These are phyloP conservation scores for Emydomyces testavorans DNA, from an alignment of 2,329 filamentous ascomycete species.

Conservation along the genomic window DNA sequence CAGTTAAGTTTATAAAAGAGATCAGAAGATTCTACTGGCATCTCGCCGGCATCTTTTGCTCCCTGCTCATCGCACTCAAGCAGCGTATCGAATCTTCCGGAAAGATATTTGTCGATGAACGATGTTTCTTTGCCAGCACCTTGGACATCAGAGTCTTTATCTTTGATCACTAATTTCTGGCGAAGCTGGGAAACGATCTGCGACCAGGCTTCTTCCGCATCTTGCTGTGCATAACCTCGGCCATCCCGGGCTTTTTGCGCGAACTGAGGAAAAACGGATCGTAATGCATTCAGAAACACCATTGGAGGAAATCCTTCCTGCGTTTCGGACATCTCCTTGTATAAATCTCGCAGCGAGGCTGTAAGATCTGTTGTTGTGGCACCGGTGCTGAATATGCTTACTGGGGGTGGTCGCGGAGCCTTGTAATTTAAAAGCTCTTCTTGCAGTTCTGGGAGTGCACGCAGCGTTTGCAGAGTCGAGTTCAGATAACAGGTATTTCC, in stretches of 20 bases:
- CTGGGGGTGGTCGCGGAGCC: constrained; percentile 22
- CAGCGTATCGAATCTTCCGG: constrained; percentile 64
- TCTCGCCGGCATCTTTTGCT: constrained; percentile 63
- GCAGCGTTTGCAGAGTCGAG: constrained; percentile 84
- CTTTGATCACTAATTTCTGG: constrained; percentile 60
- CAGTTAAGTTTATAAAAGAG: constrained; percentile 88
- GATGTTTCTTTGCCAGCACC: constrained; percentile 45
- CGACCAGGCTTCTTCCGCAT: constrained; percentile 96
- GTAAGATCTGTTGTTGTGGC: constrained; percentile 60
- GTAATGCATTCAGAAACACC: constrained; percentile 69
- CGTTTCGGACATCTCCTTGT: constrained; percentile 79
- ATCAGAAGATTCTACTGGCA: constrained; percentile 56
- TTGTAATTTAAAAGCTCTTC: constrained; percentile 58
- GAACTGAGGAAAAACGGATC: constrained; percentile 78
- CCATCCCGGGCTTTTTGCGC: constrained; percentile 75
- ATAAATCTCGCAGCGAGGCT: constrained; percentile 65
- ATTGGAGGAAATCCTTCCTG: constrained; percentile 77
- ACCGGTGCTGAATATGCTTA: constrained; percentile 47
- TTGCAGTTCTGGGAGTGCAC: constrained; percentile 82
- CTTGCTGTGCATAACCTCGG: constrained; percentile 86
- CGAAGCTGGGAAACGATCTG: constrained; percentile 79
- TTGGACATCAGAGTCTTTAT: constrained; percentile 28
- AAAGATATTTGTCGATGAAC: constrained; percentile 85
- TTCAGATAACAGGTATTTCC: constrained; percentile 99
- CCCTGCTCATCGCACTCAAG: constrained; percentile 74